Evolutionary conservation across 2,329 filamentous ascomycete species (phyloP), one percentile per base, ranked within the genome.

Genomic region (Chaetomium olivaceum): DNA sequence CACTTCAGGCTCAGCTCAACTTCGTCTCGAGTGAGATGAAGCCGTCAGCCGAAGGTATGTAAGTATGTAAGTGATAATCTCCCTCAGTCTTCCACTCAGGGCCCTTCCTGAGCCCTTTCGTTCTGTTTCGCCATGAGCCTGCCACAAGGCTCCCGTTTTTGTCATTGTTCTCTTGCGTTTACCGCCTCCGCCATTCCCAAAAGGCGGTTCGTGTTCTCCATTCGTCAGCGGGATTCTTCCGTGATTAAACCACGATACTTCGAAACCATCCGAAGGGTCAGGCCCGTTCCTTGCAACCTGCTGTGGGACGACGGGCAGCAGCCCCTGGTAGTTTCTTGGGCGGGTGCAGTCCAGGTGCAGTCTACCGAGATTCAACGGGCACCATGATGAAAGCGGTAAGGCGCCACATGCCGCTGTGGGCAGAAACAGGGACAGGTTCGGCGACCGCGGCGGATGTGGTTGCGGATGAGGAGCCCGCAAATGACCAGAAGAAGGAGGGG

Each of bases 321-420:
- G 33, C 50, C 58, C 60, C 67, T 64, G 64, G 67, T 51, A 39
- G 31, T 56, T 39, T 54, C 62, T 19, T 43, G 36, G 62, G 55
- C 68, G 65, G 68, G 48, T 67, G 69, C 36, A 43, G 36, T 43
- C 36, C 5, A 14, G 69, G 52, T 67, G 60, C 62, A 59, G 36
- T 31, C 50, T 63, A 43, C 36, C 59, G 58, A 46, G 31, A 58
- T 68, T 58, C 68, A 73, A 69, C 66, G 66, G 68, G 48, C 67
- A 69, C 68, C 71, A 77, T 76, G 77, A 74, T 76, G 67, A 74
- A 74, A 69, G 73, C 73, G 69, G 73, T 74, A 68, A 72, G 71
- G 58, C 76, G 74, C 70, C 73, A 74, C 71, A 74, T 71, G 68
- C 76, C 74, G 54, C 69, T 71, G 66, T 50, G 61, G 58, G 55